Base-by-base conservation (phyloP, 2,329 filamentous ascomycete species). In the Verticillium dahliae region DNA sequence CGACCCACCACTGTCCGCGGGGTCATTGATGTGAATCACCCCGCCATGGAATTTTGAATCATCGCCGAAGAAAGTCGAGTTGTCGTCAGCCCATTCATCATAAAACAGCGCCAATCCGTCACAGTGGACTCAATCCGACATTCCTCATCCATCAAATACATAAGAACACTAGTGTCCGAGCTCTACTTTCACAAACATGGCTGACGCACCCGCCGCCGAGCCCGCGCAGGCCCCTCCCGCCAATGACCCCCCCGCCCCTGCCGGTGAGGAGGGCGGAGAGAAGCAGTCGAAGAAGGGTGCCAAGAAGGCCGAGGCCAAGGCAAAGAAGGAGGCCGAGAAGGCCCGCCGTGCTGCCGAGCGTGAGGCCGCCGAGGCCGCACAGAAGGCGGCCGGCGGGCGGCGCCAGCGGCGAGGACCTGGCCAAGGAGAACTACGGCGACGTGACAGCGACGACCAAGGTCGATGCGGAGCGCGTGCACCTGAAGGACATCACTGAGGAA, bases 281-380 rank as follows among this genome's bases (percentile, higher is more conserved):
- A 45, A 45, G 39, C 39, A 45, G n/a, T 91, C 89, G 64, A 93
- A 96, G 79, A 93, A 88, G 76, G 91, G 87, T 15, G 78, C 89
- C 66, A 96, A 96, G 80, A 96, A 96, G 80, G 88, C 90, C 56
- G 89, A 90, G 69, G 84, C 84, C 65, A 96, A 96, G 79, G 91
- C 93, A 34, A 92, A 92, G 79, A 93, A 94, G 74, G 93, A 96
- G 77, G 90, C 90, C 13, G 83, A 87, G 72, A 96, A 96, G 76
- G 90, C 90, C 70, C 73, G 85, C 27, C 58, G 45, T 27, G 63
- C 62, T n/a, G 63, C 63, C 1, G 60, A 61, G 45, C 61, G 90
- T 71, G 89, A 90, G 71, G 89, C 90, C 64, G 85, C 85, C 54
- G 85, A 86, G 62, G 89, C 88, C 63, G 86, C 87, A 52, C 84